Conservation (phyloP, 1,284 basidiomycete species). For the Tilletia walkeri region DNA sequence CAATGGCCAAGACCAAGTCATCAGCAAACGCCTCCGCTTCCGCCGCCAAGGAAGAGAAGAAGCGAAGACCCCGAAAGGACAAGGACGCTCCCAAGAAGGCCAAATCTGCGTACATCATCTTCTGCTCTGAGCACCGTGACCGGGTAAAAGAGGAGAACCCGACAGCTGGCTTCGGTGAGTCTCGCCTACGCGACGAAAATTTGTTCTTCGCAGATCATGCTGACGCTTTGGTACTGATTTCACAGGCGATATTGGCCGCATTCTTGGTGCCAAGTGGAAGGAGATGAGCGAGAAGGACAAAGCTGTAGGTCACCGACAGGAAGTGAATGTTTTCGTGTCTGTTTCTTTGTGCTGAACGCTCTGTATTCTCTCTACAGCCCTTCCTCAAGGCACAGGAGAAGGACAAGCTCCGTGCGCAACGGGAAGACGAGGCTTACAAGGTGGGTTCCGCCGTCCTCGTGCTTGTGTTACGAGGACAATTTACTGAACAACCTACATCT, state of each 20-base stretch:
- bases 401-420: conserved; percentile 15
- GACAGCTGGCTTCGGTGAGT: conserved; percentile 82
- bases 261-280: conserved; percentile 87
- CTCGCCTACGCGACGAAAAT: neutral
- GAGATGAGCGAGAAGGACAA: conserved; percentile 77
- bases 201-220: conserved; percentile 22
- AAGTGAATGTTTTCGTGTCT: neutral
- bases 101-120: conserved; percentile 86
- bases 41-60: conserved; percentile 5
- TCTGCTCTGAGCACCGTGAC: conserved; percentile 91
- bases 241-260: conserved; percentile 76
- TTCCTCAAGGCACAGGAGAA: conserved; percentile 12
- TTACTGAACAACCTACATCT: neutral
- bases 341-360: neutral
- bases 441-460: neutral
- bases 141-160: conserved; percentile 93
- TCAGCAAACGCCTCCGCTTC: neutral
- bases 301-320: conserved; percentile 63
- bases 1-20: conserved; percentile 11
- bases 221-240: neutral
- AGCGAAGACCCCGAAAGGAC: conserved; percentile 10
- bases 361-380: neutral
- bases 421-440: conserved; percentile 11
- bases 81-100: conserved; percentile 16
- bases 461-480: no score